Evolutionary conservation across 2,329 filamentous ascomycete species (phyloP).

Genomic region (Phialophora chinensis): DNA sequence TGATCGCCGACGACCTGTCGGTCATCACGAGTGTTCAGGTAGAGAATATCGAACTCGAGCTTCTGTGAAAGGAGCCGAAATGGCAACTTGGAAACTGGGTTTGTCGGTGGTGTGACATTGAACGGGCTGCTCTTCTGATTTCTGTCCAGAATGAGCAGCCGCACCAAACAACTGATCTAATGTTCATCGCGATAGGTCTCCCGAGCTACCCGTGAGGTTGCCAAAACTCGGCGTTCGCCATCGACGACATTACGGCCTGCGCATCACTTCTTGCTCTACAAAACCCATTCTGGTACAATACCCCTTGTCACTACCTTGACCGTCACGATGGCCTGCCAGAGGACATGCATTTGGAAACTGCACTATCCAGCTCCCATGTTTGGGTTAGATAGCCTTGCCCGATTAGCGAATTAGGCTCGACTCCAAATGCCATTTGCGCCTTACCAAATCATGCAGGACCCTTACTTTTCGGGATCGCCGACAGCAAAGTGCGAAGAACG

Average conservation of each 20-base stretch:
- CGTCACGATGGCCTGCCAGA: background rate
- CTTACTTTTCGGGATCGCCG: slow-evolving; percentile 11
- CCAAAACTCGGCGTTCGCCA: background rate
- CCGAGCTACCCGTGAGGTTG: background rate
- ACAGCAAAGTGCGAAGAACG: background rate
- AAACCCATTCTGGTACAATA: background rate
- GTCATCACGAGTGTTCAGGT: background rate
- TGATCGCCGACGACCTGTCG: background rate
- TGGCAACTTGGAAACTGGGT: background rate
- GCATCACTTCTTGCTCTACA: background rate
- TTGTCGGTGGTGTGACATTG: background rate
- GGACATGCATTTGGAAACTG: background rate
- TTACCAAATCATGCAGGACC: slow-evolving; percentile 11
- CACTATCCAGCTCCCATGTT: background rate
- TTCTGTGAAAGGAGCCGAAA: background rate
- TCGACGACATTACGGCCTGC: background rate
- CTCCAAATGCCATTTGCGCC: slow-evolving; percentile 7
- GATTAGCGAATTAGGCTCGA: background rate
- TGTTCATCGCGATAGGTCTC: background rate
- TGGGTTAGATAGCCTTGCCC: slow-evolving; percentile 37
- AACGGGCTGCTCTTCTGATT: background rate
- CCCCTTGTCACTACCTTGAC: background rate
- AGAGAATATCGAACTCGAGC: background rate
- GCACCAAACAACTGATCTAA: background rate
- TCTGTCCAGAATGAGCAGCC: background rate